Evolutionary conservation across 345 rosid genomes (phyloP).

Genomic region (Pistacia vera): DNA sequence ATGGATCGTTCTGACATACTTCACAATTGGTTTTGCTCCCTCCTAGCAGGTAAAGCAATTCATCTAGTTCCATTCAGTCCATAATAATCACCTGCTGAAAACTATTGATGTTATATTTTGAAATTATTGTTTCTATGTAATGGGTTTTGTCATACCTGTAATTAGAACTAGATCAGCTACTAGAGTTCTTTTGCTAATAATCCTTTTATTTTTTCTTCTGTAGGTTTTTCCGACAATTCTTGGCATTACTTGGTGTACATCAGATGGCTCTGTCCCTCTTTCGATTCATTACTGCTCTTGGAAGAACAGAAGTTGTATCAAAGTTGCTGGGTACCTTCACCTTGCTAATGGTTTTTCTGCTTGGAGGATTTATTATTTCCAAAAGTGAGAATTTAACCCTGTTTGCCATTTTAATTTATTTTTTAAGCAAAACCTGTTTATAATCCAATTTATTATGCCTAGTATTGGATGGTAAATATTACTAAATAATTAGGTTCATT

Average conservation of each 20-base stretch:
- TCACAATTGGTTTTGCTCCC: conserved; percentile 74
- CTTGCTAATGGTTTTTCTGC: conserved; percentile 69
- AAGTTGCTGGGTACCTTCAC: conserved; percentile 68
- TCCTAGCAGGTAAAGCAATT: conserved; percentile 47
- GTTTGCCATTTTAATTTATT: no score
- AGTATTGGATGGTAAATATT: neutral
- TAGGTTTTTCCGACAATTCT: conserved; percentile 78
- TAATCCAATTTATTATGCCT: neutral
- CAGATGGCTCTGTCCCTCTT: conserved; percentile 93
- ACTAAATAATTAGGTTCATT: no score
- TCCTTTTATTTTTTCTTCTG: neutral
- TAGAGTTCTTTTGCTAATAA: no score
- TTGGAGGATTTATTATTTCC: conserved; percentile 88
- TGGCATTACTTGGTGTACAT: conserved; percentile 71
- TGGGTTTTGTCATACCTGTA: neutral
- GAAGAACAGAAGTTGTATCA: conserved; percentile 75
- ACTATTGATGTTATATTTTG: neutral
- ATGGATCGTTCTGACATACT: conserved; percentile 68
- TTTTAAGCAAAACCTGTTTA: no score
- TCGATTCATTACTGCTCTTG: conserved; percentile 84
- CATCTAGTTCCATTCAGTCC: neutral
- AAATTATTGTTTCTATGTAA: no score
- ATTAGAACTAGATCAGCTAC: neutral
- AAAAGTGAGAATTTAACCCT: conserved; percentile 44
- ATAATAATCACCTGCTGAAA: neutral